Evolutionary conservation across 352 stramenopile species (phyloP), one percentile per base, ranked within the genome.

Genomic region (Lagenidium giganteum): DNA sequence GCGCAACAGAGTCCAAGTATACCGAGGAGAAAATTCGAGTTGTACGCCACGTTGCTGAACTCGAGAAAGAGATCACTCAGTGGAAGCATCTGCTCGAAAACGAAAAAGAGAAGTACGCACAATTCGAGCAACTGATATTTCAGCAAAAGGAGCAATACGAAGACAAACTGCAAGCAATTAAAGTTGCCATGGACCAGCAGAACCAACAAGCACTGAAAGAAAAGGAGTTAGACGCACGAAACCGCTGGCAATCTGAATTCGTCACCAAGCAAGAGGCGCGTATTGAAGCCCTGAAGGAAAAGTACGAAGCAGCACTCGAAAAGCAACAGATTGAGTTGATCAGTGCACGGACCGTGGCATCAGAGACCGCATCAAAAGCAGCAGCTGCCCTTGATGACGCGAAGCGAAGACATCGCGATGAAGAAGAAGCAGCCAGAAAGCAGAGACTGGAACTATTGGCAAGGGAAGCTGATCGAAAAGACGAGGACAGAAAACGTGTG

Each of bases 181-280:
- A 83, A 50, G 64, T 81, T 14, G 45, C 58, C 9, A 49, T 75
- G 17, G 59, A 68, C 14, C 64, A 76, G 12, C 68, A 81, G 22
- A 66, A 42, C n/a, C 66, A 70, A 14, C 69, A 87, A 47, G 64
- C 46, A 8, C 51, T 61, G 0, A 69, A 75, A 34, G 71, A 85
- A 35, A 64, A 73, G 20, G 77, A 87, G 35, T 36, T 83, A 0
- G 73, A 89, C 21, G 69, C 67, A 34, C 69, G 58, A 13, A 77
- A 61, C 3, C 57, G 67, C 3, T 89, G 77, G 77, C 69, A 89
- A 25, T 85, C 83, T 21, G 71, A 87, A 2, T 83, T 87, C 42
- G 61, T 70, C 4, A 57, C 67, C 2, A 77, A 81, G 30, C 77
- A 89, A 58, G 77, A 89, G n/a, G 71, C 73, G 1, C 48, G 70